These are phyloP conservation scores for Cyberlindnera japonica DNA, from an alignment of 805 yeast genomes.

Conservation along the genomic window DNA sequence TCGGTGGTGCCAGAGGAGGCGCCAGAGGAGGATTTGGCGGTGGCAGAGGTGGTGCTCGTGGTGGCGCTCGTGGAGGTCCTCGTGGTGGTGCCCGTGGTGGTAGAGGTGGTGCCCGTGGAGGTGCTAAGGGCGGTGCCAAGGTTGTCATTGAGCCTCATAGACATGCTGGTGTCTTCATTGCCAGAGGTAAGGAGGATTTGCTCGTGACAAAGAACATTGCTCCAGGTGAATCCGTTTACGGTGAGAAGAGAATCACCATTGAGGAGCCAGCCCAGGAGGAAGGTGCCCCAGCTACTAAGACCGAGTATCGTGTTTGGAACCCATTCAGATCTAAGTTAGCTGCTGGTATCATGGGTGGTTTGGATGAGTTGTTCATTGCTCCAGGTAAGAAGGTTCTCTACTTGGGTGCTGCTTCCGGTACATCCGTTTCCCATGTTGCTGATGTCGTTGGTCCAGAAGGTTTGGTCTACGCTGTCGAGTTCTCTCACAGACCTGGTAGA, in stretches of 20 bases:
- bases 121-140: constrained; percentile 89
- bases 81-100: constrained; percentile 55
- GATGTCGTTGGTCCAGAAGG: constrained; percentile 99
- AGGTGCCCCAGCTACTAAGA: constrained; percentile 86
- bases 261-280: constrained; percentile 92
- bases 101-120: constrained; percentile 72
- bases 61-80: constrained; percentile 53
- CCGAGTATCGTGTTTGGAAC: constrained; percentile 99
- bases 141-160: constrained; percentile 98
- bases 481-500: constrained; percentile 99
- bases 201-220: constrained; percentile 95
- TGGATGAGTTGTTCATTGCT: constrained; percentile 93
- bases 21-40: constrained; percentile 49
- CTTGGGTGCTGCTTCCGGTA: constrained; percentile 99
- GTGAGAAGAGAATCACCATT: constrained; percentile 92
- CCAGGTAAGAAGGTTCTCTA: constrained; percentile 98
- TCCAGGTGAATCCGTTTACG: constrained; percentile 98
- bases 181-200: constrained; percentile 99
- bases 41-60: constrained; percentile 43
- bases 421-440: constrained; percentile 97
- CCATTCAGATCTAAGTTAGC: constrained; percentile 99
- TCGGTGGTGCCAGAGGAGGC: constrained; percentile 40
- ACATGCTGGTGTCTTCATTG: constrained; percentile 98
- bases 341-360: constrained; percentile 99
- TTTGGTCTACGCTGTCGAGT: constrained; percentile 97